Conservation (phyloP, 495 filamentous ascomycete species). For the Aspergillus bertholletiae region DNA sequence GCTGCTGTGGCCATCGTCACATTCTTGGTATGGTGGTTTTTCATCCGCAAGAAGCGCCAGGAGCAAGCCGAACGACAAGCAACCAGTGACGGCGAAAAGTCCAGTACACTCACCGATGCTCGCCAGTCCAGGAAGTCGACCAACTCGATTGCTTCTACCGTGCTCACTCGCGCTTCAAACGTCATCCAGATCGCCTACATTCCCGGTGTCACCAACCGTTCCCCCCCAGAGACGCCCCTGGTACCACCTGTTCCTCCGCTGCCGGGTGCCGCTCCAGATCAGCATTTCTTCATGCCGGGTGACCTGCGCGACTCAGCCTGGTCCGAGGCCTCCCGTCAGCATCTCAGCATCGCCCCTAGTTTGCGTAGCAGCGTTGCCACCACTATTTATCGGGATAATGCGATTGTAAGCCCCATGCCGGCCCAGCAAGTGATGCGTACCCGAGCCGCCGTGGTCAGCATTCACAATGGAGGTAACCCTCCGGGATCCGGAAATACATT, state of each 20-base stretch:
- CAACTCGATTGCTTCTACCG: conserved; percentile 88
- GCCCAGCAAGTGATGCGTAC: conserved; percentile 80
- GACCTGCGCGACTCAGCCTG: conserved; percentile 87
- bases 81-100: conserved; percentile 49
- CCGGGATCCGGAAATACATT: conserved; percentile 26
- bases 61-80: conserved; percentile 50
- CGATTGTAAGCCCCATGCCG: conserved; percentile 72
- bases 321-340: conserved; percentile 64
- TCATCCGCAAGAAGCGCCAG: conserved; percentile 74
- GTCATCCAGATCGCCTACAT: conserved; percentile 99
- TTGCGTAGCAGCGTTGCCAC: conserved; percentile 80
- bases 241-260: conserved; percentile 91
- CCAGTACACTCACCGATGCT: conserved; percentile 57
- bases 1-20: conserved; percentile 63
- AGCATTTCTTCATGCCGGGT: conserved; percentile 91
- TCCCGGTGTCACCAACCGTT: conserved; percentile 92
- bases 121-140: conserved; percentile 82
- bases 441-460: conserved; percentile 86
- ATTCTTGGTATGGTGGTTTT: conserved; percentile 82
- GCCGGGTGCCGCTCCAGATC: conserved; percentile 70
- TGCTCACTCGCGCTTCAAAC: conserved; percentile 93
- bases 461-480: conserved; percentile 55
- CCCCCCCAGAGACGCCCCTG: conserved; percentile 75
- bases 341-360: conserved; percentile 58
- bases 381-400: conserved; percentile 86